These are phyloP conservation scores for Stylonectria norvegica DNA, from an alignment of 2,329 filamentous ascomycete species.

Conservation along the genomic window DNA sequence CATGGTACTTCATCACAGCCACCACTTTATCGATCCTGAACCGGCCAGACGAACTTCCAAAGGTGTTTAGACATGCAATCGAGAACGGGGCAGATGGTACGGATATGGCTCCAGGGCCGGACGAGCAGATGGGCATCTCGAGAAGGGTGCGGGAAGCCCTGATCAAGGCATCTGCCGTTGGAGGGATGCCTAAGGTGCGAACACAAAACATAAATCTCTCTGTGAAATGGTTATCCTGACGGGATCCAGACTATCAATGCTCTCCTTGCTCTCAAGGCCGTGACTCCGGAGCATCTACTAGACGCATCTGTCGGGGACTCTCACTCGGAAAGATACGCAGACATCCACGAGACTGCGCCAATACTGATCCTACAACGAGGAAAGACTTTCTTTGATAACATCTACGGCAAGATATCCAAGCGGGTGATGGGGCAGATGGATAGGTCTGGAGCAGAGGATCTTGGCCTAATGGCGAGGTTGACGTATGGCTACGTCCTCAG, in stretches of 20 bases:
- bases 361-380: constrained; percentile 18
- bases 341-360: constrained; percentile 18
- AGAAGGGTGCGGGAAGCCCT: constrained; percentile 24
- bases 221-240: constrained; percentile 7
- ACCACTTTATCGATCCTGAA: constrained; percentile 24
- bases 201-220: neutral
- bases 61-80: constrained; percentile 14
- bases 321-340: constrained; percentile 12
- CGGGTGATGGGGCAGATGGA: constrained; percentile 27
- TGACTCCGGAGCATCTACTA: constrained; percentile 22
- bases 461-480: constrained; percentile 24
- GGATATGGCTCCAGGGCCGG: constrained; percentile 1
- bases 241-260: constrained; percentile 23
- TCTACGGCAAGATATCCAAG: constrained; percentile 25
- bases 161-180: constrained; percentile 24
- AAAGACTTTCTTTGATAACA: constrained; percentile 19
- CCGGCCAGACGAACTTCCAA: constrained; percentile 22
- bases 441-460: constrained; percentile 22
- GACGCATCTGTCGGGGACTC: constrained; percentile 8
- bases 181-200: constrained; percentile 25
- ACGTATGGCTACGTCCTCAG: constrained; percentile 26
- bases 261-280: constrained; percentile 19
- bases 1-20: constrained; percentile 26
- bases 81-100: constrained; percentile 2
- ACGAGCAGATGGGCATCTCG: constrained; percentile 18